phyloP scores from a whole-genome alignment of 352 stramenopile species.

The Pythium diclinum region DNA sequence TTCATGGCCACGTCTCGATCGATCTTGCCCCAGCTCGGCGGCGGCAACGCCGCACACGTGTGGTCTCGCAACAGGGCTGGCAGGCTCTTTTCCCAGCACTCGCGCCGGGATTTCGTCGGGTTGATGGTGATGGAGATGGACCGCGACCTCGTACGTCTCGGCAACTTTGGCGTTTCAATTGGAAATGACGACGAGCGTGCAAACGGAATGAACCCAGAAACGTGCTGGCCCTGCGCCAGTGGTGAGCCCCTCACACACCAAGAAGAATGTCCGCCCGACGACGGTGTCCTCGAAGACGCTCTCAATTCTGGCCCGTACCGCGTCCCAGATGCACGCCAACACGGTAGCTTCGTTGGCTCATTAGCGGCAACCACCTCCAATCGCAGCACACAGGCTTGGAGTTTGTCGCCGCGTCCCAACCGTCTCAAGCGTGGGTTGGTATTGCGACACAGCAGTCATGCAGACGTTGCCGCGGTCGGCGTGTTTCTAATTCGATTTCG shows the following conservation, averaged over 20 bases:
- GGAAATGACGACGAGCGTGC: not conserved
- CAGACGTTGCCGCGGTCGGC: not conserved
- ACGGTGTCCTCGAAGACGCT: conserved; percentile 20
- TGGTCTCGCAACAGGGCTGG: conserved; percentile 6
- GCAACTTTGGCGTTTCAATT: not conserved
- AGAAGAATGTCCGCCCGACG: conserved; percentile 6
- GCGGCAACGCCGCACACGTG: conserved; percentile 1
- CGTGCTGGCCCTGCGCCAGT: not conserved
- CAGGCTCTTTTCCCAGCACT: conserved; percentile 26
- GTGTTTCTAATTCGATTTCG: conserved; percentile 22
- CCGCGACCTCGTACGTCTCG: not conserved
- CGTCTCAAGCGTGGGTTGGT: not conserved
- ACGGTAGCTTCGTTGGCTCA: not conserved
- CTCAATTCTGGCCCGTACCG: conserved; percentile 30
- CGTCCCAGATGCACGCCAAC: conserved; percentile 24
- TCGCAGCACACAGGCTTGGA: not conserved
- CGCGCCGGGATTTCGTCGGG: conserved; percentile 2
- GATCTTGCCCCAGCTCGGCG: conserved; percentile 12
- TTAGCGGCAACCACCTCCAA: not conserved
- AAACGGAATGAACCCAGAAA: conserved; percentile 12
- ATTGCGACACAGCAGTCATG: conserved; percentile 12
- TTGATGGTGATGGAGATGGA: conserved; percentile 1
- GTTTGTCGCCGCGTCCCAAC: conserved; percentile 16
- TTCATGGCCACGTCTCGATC: conserved; percentile 25
- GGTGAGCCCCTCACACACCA: not conserved